Percentiles rank a stretch among this genome's conserved stretches.
Evolutionary conservation across 139 green algal species (phyloP).

Genomic region (Chlamydomonas asymmetrica): DNA sequence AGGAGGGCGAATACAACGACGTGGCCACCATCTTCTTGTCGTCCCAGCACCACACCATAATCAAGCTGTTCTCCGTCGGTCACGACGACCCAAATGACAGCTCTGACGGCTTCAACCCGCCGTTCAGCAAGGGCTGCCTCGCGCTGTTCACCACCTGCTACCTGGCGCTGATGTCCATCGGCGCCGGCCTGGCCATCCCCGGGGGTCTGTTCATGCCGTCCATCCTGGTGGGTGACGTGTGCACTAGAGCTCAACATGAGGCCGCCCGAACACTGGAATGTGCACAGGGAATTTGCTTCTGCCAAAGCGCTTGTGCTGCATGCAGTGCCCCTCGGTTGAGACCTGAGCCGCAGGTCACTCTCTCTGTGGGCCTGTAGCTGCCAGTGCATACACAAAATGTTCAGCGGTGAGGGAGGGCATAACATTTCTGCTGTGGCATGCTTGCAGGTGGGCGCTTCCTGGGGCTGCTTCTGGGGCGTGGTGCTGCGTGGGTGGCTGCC

Average conservation of each 20-base stretch:
- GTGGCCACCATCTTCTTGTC: slow-evolving; percentile 81
- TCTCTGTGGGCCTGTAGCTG: too few species aligned
- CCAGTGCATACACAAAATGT: too few species aligned
- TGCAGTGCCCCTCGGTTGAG: too few species aligned
- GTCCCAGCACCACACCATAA: slow-evolving; percentile 71
- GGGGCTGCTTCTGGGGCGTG: slow-evolving; percentile 69
- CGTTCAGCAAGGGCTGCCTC: slow-evolving; percentile 60
- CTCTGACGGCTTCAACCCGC: slow-evolving; percentile 33
- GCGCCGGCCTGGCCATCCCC: slow-evolving; percentile 75
- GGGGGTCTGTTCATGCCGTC: slow-evolving; percentile 92
- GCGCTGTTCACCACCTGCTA: slow-evolving; percentile 64
- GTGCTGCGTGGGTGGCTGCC: slow-evolving; percentile 63
- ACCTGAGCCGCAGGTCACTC: too few species aligned
- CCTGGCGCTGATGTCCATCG: slow-evolving; percentile 78
- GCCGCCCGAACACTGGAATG: too few species aligned
- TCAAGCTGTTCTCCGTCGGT: slow-evolving; percentile 69
- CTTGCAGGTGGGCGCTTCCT: slow-evolving; percentile 59
- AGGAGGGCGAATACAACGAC: slow-evolving; percentile 81
- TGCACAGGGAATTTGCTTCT: too few species aligned
- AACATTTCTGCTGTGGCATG: neutral
- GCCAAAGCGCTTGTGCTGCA: too few species aligned
- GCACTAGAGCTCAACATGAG: too few species aligned
- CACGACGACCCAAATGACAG: slow-evolving; percentile 4
- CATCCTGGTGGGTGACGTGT: slow-evolving; percentile 64
- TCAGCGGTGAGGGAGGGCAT: neutral